Evolutionary conservation across 2,329 filamentous ascomycete species (phyloP).

Genomic region (Colletotrichum shisoi): DNA sequence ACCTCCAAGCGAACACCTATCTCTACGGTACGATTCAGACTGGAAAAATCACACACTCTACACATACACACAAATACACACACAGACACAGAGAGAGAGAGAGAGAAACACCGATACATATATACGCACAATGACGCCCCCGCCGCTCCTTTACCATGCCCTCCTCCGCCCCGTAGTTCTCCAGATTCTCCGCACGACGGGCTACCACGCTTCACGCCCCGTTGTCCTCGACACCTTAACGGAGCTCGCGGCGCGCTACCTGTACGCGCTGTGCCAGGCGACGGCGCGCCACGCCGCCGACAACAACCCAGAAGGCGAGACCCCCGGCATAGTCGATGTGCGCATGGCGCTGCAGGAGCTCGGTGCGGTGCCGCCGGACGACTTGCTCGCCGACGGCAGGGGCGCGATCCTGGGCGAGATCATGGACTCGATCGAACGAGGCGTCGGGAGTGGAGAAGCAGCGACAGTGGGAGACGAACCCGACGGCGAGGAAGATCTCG

Average conservation of each 20-base stretch:
- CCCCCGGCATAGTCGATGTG: conserved; percentile 75
- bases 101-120: neutral
- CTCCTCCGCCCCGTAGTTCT: conserved; percentile 87
- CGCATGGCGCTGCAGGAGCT: conserved; percentile 85
- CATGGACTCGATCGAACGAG: conserved; percentile 71
- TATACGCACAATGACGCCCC: conserved; percentile 52
- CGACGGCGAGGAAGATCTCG: conserved; percentile 13
- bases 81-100: neutral
- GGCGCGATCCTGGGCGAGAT: conserved; percentile 68
- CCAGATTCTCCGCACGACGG: conserved; percentile 89
- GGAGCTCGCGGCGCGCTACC: conserved; percentile 83
- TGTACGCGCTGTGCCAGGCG: conserved; percentile 75
- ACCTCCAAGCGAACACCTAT: neutral
- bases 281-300: conserved; percentile 75
- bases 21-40: neutral
- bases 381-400: conserved; percentile 65
- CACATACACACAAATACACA: neutral
- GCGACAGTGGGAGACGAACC: neutral
- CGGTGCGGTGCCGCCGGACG: conserved; percentile 75
- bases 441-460: conserved; percentile 63
- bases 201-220: conserved; percentile 83
- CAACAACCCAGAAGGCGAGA: conserved; percentile 69
- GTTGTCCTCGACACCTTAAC: conserved; percentile 87
- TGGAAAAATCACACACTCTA: neutral
- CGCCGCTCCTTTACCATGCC: conserved; percentile 68